Evolutionary conservation across 768 basidiomycete genomes (phyloP).

Genomic region (Boletus rubropictus): DNA sequence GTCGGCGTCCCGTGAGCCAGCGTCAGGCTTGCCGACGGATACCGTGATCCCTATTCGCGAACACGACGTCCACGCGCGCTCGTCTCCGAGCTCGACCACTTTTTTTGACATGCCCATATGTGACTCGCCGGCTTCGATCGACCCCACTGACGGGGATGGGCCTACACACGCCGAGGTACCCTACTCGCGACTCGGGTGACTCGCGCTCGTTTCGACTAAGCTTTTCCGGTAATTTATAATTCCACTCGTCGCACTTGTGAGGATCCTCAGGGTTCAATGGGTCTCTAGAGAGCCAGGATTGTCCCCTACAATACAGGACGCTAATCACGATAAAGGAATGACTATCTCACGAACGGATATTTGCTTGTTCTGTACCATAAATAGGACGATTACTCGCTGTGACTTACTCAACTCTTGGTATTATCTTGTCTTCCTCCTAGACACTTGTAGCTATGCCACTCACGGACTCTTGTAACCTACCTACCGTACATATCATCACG

Average conservation of each 20-base stretch:
- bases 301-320: background rate
- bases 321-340: background rate
- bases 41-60: background rate
- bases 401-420: conserved; percentile 1
- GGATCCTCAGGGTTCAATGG: background rate
- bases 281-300: too few species aligned
- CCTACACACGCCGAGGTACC: background rate
- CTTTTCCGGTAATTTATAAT: background rate
- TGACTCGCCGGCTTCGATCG: conserved; percentile 22
- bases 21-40: background rate
- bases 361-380: conserved; percentile 3
- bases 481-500: background rate
- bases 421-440: background rate
- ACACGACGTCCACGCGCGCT: background rate
- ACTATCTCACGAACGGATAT: background rate
- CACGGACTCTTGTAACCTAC: conserved; percentile 5
- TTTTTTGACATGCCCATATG: conserved; percentile 13
- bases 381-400: conserved; percentile 1
- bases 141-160: background rate
- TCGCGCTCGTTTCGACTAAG: background rate
- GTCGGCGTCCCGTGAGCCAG: background rate
- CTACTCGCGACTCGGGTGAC: background rate
- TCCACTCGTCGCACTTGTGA: background rate
- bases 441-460: conserved; percentile 5
- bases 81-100: background rate